phyloP scores from a whole-genome alignment of 2,329 filamentous ascomycete genomes.

The Colletotrichum kahawae region DNA sequence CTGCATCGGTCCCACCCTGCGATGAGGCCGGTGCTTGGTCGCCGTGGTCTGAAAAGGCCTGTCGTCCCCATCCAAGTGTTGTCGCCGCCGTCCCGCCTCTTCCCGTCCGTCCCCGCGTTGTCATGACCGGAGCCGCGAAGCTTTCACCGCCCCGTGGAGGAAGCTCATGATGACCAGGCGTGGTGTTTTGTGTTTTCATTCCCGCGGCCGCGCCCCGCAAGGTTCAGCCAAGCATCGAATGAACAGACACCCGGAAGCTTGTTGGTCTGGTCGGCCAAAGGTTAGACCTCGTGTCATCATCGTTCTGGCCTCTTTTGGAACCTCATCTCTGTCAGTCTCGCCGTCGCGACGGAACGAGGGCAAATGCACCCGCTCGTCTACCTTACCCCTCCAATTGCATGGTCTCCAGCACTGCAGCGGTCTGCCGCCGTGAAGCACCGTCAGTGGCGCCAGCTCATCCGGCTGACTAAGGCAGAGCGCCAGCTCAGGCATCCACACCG shows the following conservation, averaged over 20 bases:
- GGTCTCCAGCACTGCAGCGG: neutral
- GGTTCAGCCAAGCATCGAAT: neutral
- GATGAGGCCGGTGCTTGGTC: neutral
- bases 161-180: neutral
- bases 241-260: neutral
- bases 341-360: neutral
- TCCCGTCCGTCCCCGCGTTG: neutral
- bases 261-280: neutral
- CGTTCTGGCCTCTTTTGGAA: neutral
- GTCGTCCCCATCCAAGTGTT: neutral
- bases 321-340: neutral
- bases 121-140: neutral
- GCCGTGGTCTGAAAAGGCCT: neutral
- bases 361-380: neutral
- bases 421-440: neutral
- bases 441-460: constrained; percentile 10
- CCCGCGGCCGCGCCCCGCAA: neutral
- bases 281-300: neutral
- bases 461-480: neutral
- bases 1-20: neutral
- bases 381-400: neutral
- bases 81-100: neutral
- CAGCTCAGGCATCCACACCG: neutral
- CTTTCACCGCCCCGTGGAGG: neutral
- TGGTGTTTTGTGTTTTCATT: neutral